Base-by-base conservation (phyloP, 2,329 filamentous ascomycete species). In the Aspergillus niger region DNA sequence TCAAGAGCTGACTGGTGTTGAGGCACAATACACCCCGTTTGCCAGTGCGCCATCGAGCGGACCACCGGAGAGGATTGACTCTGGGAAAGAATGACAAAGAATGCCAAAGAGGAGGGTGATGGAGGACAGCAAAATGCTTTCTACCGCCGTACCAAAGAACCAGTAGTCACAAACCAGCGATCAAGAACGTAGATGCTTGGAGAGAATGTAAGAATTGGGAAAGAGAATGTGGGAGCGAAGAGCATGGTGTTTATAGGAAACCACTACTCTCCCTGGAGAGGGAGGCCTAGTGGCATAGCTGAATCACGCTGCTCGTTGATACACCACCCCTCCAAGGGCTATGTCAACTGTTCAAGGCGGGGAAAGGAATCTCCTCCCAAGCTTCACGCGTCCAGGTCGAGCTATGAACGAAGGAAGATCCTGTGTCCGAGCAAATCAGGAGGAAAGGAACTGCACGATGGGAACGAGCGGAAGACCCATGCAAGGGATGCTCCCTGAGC, bases 141-240 rank as follows among this genome's bases (percentile, higher is more conserved):
- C 71, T 74, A 70, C 70, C 69, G 67, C 68, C 74, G 32, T 67
- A 69, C 67, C 70, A 74, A 74, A 75, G 70, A 74, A 75, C 73
- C 72, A 75, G 70, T 67, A 67, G 65, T 68, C 67, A 67, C 71
- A 69, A 68, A 71, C 68, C 63, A 70, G 63, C 67, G 65, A 67
- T 71, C 67, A 74, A 76, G 73, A 75, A 76, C 74, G 74, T 68
- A 72, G 66, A 72, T 67, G 68, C 66, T 68, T 66, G 69, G 73
- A 74, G 75, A 77, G 75, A 77, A 77, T 77, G 75, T 76, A 72
- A 74, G 74, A 71, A 71, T 67, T 75, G 69, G 65, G 70, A 75
- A 75, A 76, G 74, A 77, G 75, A 77, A 77, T 77, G 75, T 76
- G 72, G 69, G 74, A 75, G 75, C 75, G 75, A 74, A 67, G 69